Base-by-base conservation (phyloP, 139 green algal species). In the Micromonas pusilla region DNA sequence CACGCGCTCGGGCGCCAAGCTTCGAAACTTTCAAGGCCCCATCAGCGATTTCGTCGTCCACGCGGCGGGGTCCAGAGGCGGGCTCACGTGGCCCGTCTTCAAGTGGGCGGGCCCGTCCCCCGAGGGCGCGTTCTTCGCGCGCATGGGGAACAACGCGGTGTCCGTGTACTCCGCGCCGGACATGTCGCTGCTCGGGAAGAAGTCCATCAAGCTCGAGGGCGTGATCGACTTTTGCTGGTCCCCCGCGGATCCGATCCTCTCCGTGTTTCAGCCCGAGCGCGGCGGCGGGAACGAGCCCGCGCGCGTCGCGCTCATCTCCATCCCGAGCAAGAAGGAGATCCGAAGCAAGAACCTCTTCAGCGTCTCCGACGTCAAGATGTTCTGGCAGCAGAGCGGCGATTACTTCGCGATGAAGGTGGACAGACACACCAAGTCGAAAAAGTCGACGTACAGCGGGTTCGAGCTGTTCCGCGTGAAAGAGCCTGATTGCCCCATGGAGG, bases 331-430 rank as follows among this genome's bases (percentile, higher is more conserved):
- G 31, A 84, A 77, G 0, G 93, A 97, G 84, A 66, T 98, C 32
- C 84, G 95, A 21, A 88, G 92, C 73, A 99, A 99, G 91, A 97
- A 97, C 86, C 90, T 99, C 36, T 97, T 98, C 87, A 96, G 82
- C 76, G 95, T 99, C 77, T 82, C 85, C 90, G 92, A 93, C 75
- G 86, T 96, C n/a, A 83, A 87, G 68, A 91, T 99, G 85, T 93
- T 86, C 88, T 99, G 95, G 95, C 95, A 99, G 81, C 91, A 90
- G 3, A 5, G n/a, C 80, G 94, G 95, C 67, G 90, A 96, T 79
- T 98, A 96, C 90, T 85, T 99, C 57, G 95, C 95, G 21, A 90
- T 97, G 30, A 89, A 95, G 86, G 95, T 99, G 52, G 90, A 96
- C 77, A 90, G 92, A 45, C 96, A 90, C 87, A 98, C 95, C 81